Base-by-base conservation (phyloP, 257 asterid species). In the Solanum microdontum region DNA sequence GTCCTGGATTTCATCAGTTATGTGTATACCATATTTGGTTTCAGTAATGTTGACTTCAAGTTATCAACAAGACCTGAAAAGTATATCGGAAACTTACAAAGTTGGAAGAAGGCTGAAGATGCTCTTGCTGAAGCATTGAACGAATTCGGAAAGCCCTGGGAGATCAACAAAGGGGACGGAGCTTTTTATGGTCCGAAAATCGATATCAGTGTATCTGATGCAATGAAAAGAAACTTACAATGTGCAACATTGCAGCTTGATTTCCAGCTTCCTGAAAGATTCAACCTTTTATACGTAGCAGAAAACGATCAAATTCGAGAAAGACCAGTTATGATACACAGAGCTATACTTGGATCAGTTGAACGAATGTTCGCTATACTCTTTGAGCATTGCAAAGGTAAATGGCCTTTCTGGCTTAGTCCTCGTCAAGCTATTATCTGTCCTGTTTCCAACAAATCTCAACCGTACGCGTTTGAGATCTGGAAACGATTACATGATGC, bases 381-480 rank as follows among this genome's bases (percentile, higher is more conserved):
- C 60, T 87, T 96, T 90, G 98, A 97, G 90, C 99, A 97, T 90
- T 94, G 90, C 88, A 93, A 97, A 90, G 99, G 99, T 72, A 96
- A 97, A 89, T 97, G 98, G 99, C 99, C 98, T 72, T 95, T 97
- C 91, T 96, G 99, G 99, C 97, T 97, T 77, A 96, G 98, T 88
- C 99, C 99, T 0, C 96, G 98, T 73, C 99, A 97, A 89, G 95
- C 98, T 84, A 95, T 97, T 86, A 95, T 95, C 70, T 97, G 99
- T 91, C 98, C 99, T 13, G 94, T 97, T 58, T 95, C 98, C 26
- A 95, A 94, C 89, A 95, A 96, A 88, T 96, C 98, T 75, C 98
- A 89, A 85, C 4, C 92, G 10, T 96, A 96, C 87, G 98, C 94
- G 19, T 87, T 93, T 84, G 85, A 97, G 99, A 93, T 97, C 33